These are phyloP conservation scores for Oryza glumipatula DNA, from an alignment of 176 grass and related monocot species.

Conservation along the genomic window DNA sequence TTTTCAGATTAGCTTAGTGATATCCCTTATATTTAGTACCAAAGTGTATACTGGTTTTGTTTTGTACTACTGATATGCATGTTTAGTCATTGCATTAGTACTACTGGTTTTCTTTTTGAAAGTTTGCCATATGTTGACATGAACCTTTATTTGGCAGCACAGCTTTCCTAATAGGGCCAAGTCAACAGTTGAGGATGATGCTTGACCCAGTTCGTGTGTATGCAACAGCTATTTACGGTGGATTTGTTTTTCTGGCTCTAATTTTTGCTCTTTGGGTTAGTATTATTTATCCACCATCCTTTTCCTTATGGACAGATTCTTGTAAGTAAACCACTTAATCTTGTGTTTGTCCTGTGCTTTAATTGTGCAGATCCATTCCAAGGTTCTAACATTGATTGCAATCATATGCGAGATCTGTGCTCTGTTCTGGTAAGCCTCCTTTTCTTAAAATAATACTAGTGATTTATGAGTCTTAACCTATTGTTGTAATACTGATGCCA, in stretches of 20 bases:
- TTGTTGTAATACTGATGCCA: neutral
- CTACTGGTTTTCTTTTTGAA: constrained; percentile 8
- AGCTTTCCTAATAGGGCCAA: constrained; percentile 79
- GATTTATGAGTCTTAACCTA: too few species aligned
- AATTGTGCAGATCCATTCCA: constrained; percentile 77
- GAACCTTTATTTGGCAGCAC: constrained; percentile 72
- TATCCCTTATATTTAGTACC: neutral
- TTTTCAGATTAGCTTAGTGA: neutral
- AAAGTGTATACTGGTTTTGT: too few species aligned
- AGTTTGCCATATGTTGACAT: constrained; percentile 47
- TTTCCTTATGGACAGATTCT: constrained; percentile 4
- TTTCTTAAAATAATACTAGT: neutral
- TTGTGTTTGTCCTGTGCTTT: constrained; percentile 24
- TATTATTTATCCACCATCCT: constrained; percentile 22
- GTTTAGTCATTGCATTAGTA: neutral
- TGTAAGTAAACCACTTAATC: constrained; percentile 2
- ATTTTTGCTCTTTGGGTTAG: constrained; percentile 80
- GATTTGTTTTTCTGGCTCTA: constrained; percentile 81
- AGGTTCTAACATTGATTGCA: constrained; percentile 74
- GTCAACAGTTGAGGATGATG: constrained; percentile 83
- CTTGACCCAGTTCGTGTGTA: constrained; percentile 80
- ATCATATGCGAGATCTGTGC: constrained; percentile 88
- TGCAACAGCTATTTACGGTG: constrained; percentile 74
- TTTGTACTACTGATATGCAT: neutral
- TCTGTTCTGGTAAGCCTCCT: constrained; percentile 68